Base-by-base conservation (phyloP, 2,329 filamentous ascomycete species). In the Knufia fluminis region DNA sequence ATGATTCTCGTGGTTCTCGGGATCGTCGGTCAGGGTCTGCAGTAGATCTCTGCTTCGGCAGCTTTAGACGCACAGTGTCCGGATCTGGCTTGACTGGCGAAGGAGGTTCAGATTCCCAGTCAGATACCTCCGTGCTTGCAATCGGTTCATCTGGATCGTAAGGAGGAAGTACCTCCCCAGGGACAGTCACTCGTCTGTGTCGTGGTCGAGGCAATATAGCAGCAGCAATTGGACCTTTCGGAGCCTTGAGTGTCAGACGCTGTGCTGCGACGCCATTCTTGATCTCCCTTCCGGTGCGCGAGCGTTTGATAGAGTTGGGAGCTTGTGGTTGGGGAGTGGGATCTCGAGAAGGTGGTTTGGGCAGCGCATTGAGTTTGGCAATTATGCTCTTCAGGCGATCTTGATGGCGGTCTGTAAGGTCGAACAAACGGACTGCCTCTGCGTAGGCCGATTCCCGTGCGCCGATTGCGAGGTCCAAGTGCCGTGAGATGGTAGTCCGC, bases 331-430 rank as follows among this genome's bases (percentile, higher is more conserved):
- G 66, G 57, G 75, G 77, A 1, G 77, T 78, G n/a, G 79, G 76
- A 56, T 82, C 79, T 55, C 76, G 71, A 17, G 76, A 79, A 2
- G 77, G 73, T 16, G 78, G 79, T 62, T 77, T 72, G 1, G 79
- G 78, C 42, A 82, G 71, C 9, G 76, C 74, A 53, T 80, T 73
- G 17, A 83, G 71, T 64, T 82, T 83, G 58, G 73, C 71, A 50
- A 74, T 76, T 58, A 83, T 82, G 50, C 75, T 73, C 45, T 72
- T 73, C 43, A 83, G 64, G 41, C 78, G 72, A 55, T 74, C 73
- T 56, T 74, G 71, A 60, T 79, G 75, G 57, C 75, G 73, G 60
- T 79, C 71, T 4, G 77, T 72, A 36, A 77, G 73, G 61, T 80
- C 76, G 61, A 74, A 74, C 20, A 80, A 64, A 19, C 77, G 72